These are phyloP conservation scores for Pyrenophora teres DNA, from an alignment of 2,329 filamentous ascomycete species.

Conservation along the genomic window DNA sequence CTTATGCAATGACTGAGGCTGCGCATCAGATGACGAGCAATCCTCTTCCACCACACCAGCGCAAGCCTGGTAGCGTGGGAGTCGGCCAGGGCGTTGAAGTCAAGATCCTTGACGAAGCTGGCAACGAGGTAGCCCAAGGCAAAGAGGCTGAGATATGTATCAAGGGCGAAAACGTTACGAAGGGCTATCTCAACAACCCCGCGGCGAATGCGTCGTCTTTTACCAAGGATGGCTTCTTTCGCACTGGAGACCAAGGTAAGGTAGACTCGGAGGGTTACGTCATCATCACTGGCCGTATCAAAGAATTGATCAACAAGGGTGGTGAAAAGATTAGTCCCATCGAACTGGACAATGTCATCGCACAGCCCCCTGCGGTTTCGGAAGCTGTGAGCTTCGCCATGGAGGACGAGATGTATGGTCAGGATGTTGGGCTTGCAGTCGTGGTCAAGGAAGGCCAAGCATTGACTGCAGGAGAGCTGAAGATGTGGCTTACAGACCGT, in stretches of 20 bases:
- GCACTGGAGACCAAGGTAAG: constrained; percentile 85
- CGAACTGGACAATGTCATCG: constrained; percentile 81
- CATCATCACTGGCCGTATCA: constrained; percentile 87
- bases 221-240: constrained; percentile 78
- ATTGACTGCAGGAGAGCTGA: constrained; percentile 64
- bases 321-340: constrained; percentile 90
- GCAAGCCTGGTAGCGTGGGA: constrained; percentile 81
- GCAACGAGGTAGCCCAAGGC: constrained; percentile 70
- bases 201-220: constrained; percentile 76
- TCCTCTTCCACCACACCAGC: constrained; percentile 65
- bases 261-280: constrained; percentile 80
- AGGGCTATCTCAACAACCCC: constrained; percentile 83
- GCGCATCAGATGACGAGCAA: constrained; percentile 82
- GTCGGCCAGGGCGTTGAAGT: constrained; percentile 83
- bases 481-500: constrained; percentile 69
- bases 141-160: constrained; percentile 82
- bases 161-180: constrained; percentile 79
- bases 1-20: constrained; percentile 92
- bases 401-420: constrained; percentile 80
- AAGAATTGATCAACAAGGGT: constrained; percentile 89
- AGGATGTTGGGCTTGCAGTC: constrained; percentile 78
- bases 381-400: constrained; percentile 86
- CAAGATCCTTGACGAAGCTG: constrained; percentile 72
- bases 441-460: constrained; percentile 69
- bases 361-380: constrained; percentile 71